Base-by-base conservation (phyloP, 2,329 filamentous ascomycete genomes). In the Aspergillus amoenus region DNA sequence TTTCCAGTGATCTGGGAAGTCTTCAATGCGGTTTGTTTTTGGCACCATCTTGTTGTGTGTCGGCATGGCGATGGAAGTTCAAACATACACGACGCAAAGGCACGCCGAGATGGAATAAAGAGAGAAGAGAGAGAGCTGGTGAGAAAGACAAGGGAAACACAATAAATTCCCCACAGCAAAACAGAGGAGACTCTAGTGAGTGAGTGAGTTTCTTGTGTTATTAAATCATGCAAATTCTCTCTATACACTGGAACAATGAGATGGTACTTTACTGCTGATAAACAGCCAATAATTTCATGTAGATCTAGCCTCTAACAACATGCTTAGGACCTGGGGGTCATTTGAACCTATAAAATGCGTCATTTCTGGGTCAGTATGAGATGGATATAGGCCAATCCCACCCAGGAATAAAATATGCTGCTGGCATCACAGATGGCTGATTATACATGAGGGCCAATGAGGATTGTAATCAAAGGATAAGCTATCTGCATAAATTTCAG, bases 1-100 rank as follows among this genome's bases (percentile, higher is more conserved):
- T 9, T 61, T 54, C 70, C 69, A 70, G 51, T 70, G 68, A 4
- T 22, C 45, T 9, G 62, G 52, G 51, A 62, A 59, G n/a, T 62
- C 58, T n/a, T 64, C 59, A 57, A 68, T 68, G 9, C 17, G 44
- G 47, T 52, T 56, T 46, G 50, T 51, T 17, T 58, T 27, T 11
- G 44, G 22, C 34, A 49, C 40, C 48, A 52, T 59, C 5, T n/a
- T 58, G 47, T 13, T 4, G 5, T 42, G 18, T 34, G 27, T 46
- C 21, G 27, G 27, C 34, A 17, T 18, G 52, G 48, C 17, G 45
- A 54, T 39, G 42, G 13, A 8, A 41, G 22, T 17, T 46, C 15
- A 37, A 47, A 40, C 21, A 6, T 4, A 8, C 27, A 39, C 7
- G 32, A 18, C 7, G 15, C 13, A 30, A 39, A 7, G 32, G 4